These are phyloP conservation scores for Kwoniella sp. DNA, from an alignment of 768 basidiomycete genomes.

Conservation along the genomic window DNA sequence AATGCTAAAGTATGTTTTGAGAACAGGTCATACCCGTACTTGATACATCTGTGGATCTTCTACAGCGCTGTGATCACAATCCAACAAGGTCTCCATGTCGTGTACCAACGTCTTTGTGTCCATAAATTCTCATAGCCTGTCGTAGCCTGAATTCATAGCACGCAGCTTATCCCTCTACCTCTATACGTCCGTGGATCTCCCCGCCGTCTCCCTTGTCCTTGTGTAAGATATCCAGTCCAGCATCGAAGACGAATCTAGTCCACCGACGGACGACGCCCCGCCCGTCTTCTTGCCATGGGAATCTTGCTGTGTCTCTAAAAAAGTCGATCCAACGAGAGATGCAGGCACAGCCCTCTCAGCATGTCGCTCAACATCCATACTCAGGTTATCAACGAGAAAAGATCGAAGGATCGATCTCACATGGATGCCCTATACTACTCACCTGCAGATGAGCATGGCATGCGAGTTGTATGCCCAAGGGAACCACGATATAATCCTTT, in stretches of 20 bases:
- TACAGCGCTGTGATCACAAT: too few species aligned
- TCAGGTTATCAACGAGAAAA: not conserved
- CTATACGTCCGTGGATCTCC: conserved; percentile 1
- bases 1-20: too few species aligned
- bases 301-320: conserved; percentile 38
- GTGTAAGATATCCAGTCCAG: conserved; percentile 1
- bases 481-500: conserved; percentile 50
- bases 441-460: conserved; percentile 49
- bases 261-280: conserved; percentile 45
- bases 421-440: conserved; percentile 11
- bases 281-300: conserved; percentile 48
- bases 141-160: too few species aligned
- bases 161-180: not conserved
- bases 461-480: conserved; percentile 51
- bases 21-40: too few species aligned
- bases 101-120: too few species aligned
- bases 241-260: conserved; percentile 36
- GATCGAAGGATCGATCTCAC: not conserved
- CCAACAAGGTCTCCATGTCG: too few species aligned
- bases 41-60: too few species aligned
- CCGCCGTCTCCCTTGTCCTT: not conserved
- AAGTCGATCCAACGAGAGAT: not conserved
- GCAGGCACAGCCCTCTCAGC: not conserved
- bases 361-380: not conserved
- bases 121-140: too few species aligned